These are phyloP conservation scores for Pyricularia sp. DNA, from an alignment of 2,329 filamentous ascomycete species.

Conservation along the genomic window DNA sequence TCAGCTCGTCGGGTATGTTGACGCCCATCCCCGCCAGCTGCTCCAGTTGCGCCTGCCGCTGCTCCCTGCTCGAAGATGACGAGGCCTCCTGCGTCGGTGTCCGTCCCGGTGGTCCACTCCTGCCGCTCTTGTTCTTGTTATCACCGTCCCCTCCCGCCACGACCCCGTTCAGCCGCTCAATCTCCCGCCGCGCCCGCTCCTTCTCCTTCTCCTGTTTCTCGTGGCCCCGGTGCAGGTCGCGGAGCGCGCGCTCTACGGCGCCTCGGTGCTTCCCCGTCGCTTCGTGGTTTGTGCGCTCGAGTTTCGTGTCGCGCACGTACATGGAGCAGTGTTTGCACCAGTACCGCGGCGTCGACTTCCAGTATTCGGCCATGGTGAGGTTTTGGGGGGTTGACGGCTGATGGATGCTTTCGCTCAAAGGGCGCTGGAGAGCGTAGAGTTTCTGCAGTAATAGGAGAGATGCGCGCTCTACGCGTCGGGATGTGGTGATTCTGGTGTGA, in stretches of 20 bases:
- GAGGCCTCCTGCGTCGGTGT: neutral
- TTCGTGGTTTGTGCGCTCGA: constrained; percentile 86
- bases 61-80: constrained; percentile 32
- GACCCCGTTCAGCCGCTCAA: constrained; percentile 76
- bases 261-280: constrained; percentile 76
- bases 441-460: neutral
- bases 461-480: too few species aligned
- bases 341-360: constrained; percentile 95
- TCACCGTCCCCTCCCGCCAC: constrained; percentile 27
- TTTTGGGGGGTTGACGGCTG: neutral
- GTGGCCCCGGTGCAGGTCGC: constrained; percentile 77
- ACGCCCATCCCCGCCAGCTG: constrained; percentile 85
- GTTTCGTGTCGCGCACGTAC: constrained; percentile 85
- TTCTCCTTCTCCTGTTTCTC: constrained; percentile 75
- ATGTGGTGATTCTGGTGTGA: neutral
- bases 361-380: constrained; percentile 79
- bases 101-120: constrained; percentile 2
- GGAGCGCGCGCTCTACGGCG: constrained; percentile 79
- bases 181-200: constrained; percentile 72
- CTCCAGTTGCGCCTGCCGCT: constrained; percentile 75
- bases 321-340: constrained; percentile 96
- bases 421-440: neutral
- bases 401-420: neutral
- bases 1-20: constrained; percentile 67
- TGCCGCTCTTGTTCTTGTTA: constrained; percentile 5